phyloP scores from a whole-genome alignment of 805 yeast genomes.

The Candida sithepensis region DNA sequence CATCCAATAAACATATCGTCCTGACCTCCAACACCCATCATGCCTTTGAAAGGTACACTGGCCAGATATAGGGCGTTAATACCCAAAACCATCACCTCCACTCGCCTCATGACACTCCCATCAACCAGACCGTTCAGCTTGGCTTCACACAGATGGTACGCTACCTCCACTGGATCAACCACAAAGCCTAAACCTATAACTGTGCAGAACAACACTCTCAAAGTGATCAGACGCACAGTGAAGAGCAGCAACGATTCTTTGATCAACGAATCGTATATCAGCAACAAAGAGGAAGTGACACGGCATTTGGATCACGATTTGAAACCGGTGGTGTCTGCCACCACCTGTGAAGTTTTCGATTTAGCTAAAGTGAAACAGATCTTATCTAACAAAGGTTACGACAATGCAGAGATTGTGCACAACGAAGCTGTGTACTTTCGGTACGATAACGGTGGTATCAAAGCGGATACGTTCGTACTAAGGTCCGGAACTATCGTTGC shows the following conservation, averaged over 20 bases:
- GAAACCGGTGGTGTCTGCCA: slow-evolving; percentile 59
- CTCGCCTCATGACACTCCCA: too few relatives aligned
- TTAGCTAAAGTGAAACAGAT: slow-evolving; percentile 42
- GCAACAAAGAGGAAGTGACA: slow-evolving; percentile 3
- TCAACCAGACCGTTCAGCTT: neutral
- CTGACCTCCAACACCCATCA: too few relatives aligned
- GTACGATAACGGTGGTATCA: slow-evolving; percentile 30
- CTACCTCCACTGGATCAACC: neutral
- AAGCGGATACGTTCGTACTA: slow-evolving; percentile 59
- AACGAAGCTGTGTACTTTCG: slow-evolving; percentile 64
- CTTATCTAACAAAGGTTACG: slow-evolving; percentile 34
- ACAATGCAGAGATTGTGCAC: slow-evolving; percentile 30
- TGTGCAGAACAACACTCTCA: slow-evolving; percentile 5
- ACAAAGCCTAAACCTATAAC: slow-evolving; percentile 16
- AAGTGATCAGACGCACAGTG: slow-evolving; percentile 11
- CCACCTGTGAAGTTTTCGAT: slow-evolving; percentile 71
- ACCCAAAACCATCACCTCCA: too few relatives aligned
- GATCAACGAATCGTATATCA: slow-evolving; percentile 15
- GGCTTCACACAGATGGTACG: too few relatives aligned
- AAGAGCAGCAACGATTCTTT: slow-evolving; percentile 16
- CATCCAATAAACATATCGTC: too few relatives aligned
- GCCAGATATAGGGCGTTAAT: too few relatives aligned
- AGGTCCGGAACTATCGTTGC: slow-evolving; percentile 78
- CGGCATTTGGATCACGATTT: slow-evolving; percentile 9
- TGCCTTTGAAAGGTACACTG: too few relatives aligned